phyloP scores from a whole-genome alignment of 2,329 filamentous ascomycete species.

The Pseudogymnoascus sp. region DNA sequence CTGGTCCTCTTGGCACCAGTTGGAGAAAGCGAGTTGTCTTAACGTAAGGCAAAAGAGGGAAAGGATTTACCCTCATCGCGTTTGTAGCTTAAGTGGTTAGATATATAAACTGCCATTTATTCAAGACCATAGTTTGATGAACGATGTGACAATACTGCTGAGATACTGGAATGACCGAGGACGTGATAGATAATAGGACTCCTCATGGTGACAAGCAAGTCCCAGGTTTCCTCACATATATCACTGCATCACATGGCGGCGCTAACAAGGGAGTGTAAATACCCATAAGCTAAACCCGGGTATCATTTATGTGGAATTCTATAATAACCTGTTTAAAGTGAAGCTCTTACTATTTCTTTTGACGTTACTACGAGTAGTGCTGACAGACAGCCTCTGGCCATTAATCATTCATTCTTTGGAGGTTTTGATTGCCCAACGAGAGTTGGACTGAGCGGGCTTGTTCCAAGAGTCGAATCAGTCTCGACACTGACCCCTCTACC shows the following conservation, averaged over 20 bases:
- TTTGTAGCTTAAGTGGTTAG: not conserved
- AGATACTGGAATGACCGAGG: not conserved
- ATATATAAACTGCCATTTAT: not conserved
- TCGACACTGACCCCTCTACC: slow-evolving; percentile 23
- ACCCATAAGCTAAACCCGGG: not conserved
- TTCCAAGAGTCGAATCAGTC: slow-evolving; percentile 26
- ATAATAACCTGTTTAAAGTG: not conserved
- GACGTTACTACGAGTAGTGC: too few species aligned
- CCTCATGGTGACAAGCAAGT: not conserved
- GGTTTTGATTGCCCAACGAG: not conserved
- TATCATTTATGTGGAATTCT: not conserved
- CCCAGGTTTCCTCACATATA: not conserved
- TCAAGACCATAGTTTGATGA: not conserved
- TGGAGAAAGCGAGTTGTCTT: not conserved
- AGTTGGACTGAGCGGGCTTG: slow-evolving; percentile 24
- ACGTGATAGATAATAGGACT: too few species aligned
- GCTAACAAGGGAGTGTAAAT: not conserved
- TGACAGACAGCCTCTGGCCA: not conserved
- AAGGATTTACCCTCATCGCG: not conserved
- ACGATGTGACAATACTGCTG: not conserved
- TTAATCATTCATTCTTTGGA: not conserved
- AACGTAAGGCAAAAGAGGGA: not conserved
- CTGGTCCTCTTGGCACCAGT: not conserved
- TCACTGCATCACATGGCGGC: not conserved
- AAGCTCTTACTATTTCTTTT: too few species aligned